Percentiles rank a stretch among this genome's conserved stretches.
Evolutionary conservation across 345 rosid species (phyloP).

Genomic region (Physaria fendleri): DNA sequence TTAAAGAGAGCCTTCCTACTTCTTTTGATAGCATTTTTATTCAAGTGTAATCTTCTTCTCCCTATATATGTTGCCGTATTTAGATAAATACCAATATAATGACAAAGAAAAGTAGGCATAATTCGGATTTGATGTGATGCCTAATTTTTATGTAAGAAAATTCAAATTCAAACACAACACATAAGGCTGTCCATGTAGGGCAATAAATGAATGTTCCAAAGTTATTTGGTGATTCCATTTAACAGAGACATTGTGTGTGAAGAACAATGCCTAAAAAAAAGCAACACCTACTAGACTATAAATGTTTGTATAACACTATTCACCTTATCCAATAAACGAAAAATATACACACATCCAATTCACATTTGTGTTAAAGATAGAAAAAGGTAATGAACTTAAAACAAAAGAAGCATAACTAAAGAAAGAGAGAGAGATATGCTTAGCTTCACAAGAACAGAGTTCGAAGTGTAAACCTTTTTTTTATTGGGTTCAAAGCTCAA

Average conservation of each 20-base stretch:
- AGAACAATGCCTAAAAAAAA: slow-evolving; percentile 11
- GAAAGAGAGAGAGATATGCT: slow-evolving; percentile 42
- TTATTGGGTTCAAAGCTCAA: too few species aligned
- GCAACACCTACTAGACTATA: slow-evolving; percentile 8
- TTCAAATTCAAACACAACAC: neutral
- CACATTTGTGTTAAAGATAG: neutral
- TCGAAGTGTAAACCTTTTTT: slow-evolving; percentile 54
- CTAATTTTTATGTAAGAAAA: neutral
- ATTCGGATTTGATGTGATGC: neutral
- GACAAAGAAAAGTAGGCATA: neutral
- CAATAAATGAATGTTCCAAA: slow-evolving; percentile 28
- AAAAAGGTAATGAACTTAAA: neutral
- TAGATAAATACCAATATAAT: neutral
- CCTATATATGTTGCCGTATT: too few species aligned
- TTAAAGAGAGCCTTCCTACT: neutral
- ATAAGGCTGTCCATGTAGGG: slow-evolving; percentile 12
- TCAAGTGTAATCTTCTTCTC: slow-evolving; percentile 5
- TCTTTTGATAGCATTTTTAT: neutral
- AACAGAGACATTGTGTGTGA: slow-evolving; percentile 18
- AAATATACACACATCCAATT: neutral
- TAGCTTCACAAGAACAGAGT: slow-evolving; percentile 60
- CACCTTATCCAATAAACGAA: slow-evolving; percentile 17
- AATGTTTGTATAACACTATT: neutral
- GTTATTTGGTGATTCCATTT: slow-evolving; percentile 30
- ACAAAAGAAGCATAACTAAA: neutral